phyloP scores from a whole-genome alignment of 176 grass and related monocot species.

The Raddia distichophylla region DNA sequence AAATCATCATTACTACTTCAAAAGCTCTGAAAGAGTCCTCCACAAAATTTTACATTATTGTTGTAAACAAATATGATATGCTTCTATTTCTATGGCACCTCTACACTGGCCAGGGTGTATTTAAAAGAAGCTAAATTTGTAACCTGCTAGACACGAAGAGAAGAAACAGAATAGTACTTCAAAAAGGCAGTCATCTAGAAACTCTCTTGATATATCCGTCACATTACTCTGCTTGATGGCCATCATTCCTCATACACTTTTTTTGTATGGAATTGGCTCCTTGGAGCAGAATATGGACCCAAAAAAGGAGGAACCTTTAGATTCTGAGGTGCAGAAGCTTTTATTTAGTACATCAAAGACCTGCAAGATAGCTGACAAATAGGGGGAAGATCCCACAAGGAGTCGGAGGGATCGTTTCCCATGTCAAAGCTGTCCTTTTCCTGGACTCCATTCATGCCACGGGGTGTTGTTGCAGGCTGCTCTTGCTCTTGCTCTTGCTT shows the following conservation, averaged over 20 bases:
- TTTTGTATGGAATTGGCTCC: conserved; percentile 56
- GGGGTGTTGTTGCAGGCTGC: conserved; percentile 31
- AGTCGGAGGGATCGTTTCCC: conserved; percentile 51
- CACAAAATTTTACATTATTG: neutral
- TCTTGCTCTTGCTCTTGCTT: conserved; percentile 21
- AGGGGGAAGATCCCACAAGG: conserved; percentile 65
- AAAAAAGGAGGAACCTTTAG: conserved; percentile 13
- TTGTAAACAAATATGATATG: neutral
- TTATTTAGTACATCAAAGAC: conserved; percentile 50
- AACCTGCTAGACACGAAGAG: neutral
- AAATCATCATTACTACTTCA: neutral
- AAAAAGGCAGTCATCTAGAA: conserved; percentile 27
- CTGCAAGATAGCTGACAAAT: conserved; percentile 55
- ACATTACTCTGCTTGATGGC: conserved; percentile 42
- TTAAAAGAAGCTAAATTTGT: conserved; percentile 6
- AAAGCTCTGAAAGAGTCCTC: neutral
- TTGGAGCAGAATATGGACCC: conserved; percentile 40
- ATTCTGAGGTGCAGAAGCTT: conserved; percentile 22
- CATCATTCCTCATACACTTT: conserved; percentile 51
- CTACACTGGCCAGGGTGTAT: neutral
- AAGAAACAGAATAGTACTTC: neutral
- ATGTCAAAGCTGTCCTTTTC: conserved; percentile 38
- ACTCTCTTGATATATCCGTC: conserved; percentile 1
- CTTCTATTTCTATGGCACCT: neutral
- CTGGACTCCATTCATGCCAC: conserved; percentile 40